Evolutionary conservation across 1,284 basidiomycete species (phyloP), one percentile per base, ranked within the genome.

Genomic region (Cutaneotrichosporon sp.): DNA sequence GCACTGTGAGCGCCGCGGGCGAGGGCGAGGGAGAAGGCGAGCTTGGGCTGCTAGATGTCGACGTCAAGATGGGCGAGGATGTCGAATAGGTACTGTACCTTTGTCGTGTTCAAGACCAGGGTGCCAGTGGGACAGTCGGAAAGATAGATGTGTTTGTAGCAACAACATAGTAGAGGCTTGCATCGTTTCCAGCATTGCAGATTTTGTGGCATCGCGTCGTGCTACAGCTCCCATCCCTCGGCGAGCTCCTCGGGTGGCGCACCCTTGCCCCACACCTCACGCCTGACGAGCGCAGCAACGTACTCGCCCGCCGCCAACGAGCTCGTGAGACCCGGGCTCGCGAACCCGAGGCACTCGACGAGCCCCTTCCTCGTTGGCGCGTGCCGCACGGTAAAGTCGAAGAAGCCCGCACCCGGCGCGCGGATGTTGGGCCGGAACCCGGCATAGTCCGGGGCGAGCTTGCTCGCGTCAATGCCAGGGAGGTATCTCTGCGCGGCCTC

Each of bases 401-500:
- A 87, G 75, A 97, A 95, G 1, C 87, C 88, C 6, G 83, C 84
- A 13, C 83, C 82, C 1, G 91, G 90, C 1, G 86, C 84, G 6
- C 87, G 86, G 16, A 97, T 82, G 78, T 98, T 98, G 4, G 95
- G 93, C 60, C 95, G 84, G 67, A 99, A 87, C 2, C 95, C 95
- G 24, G 89, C 88, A 75, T 97, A 98, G 78, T 97, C 95, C 2
- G 92, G 89, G 63, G 85, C 82, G 56, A 99, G 82, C 0, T 87
- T 87, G 9, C 87, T 83, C 2, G 84, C 72, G 10, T 76, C 73
- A 18, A 97, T 85, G 9, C 81, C 82, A 0, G 94, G 91, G 38
- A 99, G 82, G 79, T 95, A 95, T 47, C 65, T 59, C 59, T 72
- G 70, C 4, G 78, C 77, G 4, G 89, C 87, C 24, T 81, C 67